Evolutionary conservation across 306 rosid genomes (phyloP).

Genomic region (Castanea mollissima): DNA sequence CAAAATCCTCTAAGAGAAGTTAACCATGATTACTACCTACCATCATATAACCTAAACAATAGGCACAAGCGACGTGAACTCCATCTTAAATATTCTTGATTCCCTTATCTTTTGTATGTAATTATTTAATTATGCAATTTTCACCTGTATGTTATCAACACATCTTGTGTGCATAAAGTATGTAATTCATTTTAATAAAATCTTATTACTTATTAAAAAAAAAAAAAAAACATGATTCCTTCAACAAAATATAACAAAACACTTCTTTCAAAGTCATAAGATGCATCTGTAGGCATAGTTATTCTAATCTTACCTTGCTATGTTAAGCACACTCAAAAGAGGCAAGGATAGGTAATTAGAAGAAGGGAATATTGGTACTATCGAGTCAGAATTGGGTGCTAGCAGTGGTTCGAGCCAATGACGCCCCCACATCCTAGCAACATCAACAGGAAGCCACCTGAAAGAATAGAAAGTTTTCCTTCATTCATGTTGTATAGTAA

Average conservation of each 20-base stretch:
- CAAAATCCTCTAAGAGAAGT: background rate
- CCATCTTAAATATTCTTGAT: no score
- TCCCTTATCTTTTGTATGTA: no score
- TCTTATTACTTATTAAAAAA: no score
- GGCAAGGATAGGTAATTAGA: constrained; percentile 85
- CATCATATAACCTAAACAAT: background rate
- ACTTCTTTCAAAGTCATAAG: background rate
- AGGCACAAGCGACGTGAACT: no score
- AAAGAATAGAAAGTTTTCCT: constrained; percentile 17
- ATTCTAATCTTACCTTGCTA: constrained; percentile 70
- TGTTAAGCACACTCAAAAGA: constrained; percentile 78
- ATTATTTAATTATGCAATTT: no score
- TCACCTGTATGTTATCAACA: no score
- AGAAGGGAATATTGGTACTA: constrained; percentile 53
- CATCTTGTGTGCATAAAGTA: no score
- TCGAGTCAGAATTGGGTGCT: constrained; percentile 64
- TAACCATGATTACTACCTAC: background rate
- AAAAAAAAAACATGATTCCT: background rate
- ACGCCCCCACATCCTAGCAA: constrained; percentile 98
- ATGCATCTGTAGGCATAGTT: constrained; percentile 8
- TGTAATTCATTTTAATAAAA: no score
- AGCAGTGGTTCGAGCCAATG: constrained; percentile 89
- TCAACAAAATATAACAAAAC: background rate
- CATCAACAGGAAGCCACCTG: constrained; percentile 96
- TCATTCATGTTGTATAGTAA: constrained; percentile 13